Percentiles rank a stretch among this genome's conserved stretches.
These are phyloP conservation scores for Neckera pumila DNA, from an alignment of 225 moss, liverwort and hornwort genomes.

Conservation along the genomic window DNA sequence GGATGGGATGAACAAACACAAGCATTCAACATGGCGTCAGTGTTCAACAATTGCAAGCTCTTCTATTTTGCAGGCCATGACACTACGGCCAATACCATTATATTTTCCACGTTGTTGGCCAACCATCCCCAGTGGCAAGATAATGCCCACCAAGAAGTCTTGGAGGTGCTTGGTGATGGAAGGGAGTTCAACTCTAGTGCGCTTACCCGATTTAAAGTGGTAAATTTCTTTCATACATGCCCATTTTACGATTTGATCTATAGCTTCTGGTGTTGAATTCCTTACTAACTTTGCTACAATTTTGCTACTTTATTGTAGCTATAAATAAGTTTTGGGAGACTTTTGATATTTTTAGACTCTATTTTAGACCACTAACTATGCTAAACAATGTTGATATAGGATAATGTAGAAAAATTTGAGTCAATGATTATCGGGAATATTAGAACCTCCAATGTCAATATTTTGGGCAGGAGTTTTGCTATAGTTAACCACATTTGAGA, in stretches of 20 bases:
- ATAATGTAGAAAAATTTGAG: neutral
- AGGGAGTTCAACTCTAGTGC: too few relatives aligned
- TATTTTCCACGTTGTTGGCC: neutral
- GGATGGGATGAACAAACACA: neutral
- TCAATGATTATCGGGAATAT: neutral
- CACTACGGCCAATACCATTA: too few relatives aligned
- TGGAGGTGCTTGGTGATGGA: neutral
- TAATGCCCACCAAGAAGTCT: neutral
- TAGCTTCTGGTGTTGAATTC: accelerated
- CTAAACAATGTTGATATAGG: neutral
- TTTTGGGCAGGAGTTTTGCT: neutral
- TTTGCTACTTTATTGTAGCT: neutral
- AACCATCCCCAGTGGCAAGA: neutral
- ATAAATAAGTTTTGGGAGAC: neutral
- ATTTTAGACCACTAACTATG: neutral
- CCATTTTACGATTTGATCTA: too few relatives aligned
- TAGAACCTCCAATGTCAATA: too few relatives aligned
- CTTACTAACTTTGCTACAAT: neutral
- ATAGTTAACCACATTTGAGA: neutral
- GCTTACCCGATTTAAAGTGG: neutral
- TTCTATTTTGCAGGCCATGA: neutral
- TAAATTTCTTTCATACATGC: neutral
- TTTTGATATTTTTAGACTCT: neutral
- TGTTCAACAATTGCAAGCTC: neutral
- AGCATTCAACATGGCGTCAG: neutral